Base-by-base conservation (phyloP, 208 protist species). In the Trypanosoma theileri region DNA sequence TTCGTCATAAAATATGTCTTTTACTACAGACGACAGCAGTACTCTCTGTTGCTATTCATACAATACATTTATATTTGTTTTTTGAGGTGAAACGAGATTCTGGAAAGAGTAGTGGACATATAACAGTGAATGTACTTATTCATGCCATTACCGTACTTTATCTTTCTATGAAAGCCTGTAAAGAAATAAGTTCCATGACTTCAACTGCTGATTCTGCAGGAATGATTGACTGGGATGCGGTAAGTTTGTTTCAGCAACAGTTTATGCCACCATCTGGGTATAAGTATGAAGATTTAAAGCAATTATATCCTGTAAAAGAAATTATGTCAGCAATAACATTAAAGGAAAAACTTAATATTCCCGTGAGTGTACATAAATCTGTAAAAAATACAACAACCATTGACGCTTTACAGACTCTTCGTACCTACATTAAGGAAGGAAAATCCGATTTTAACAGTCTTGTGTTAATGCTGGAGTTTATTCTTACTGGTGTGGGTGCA, bases 1-100 rank as follows among this genome's bases (percentile, higher is more conserved):
- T 89, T 4, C 82, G 79, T 10, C 60, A 77, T 59, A 53, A 64
- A 21, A 71, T 83, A 13, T 82, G 81, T 35, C 75, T 85, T 0
- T 67, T 95, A 26, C 81, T 95, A 52, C 89, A 95, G 81, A 90
- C 85, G 6, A 69, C 86, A 35, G 84, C 80, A 26, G 63, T 93
- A n/a, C 69, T 92, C 13, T 75, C 84, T n/a, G 71, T 81, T 8
- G 82, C 88, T 8, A 67, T 89, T 12, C 73, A 80, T 71, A 26
- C 82, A 0, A 45, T 94, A 12, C 78, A 82, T 58, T 9, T 63
- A 63, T 84, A 79, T 68, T 19, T 69, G 6, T 53, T 22, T 48
- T 44, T 50, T 3, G 21, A 31, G 26, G 9, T 63, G 24, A 45
- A 46, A 44, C 28, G 28, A 13, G 22, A 48, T 4, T 11, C 8